Evolutionary conservation across 139 green algal genomes (phyloP).

Genomic region (Haematococcus sp.): DNA sequence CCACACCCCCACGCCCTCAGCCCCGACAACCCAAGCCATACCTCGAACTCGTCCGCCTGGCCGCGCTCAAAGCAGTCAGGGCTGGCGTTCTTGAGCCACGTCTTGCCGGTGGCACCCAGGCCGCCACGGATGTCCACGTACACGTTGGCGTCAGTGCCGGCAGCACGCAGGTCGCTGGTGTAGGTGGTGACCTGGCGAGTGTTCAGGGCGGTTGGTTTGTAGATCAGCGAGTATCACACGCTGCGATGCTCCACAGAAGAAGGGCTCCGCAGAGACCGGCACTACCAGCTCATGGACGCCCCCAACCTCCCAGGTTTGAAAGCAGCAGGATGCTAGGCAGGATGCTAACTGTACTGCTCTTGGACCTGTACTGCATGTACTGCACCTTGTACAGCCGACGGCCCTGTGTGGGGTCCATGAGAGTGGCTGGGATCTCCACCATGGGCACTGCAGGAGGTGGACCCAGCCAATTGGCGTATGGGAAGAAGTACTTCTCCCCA

Average conservation of each 20-base stretch:
- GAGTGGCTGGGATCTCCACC: slow-evolving; percentile 30
- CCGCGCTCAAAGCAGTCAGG: slow-evolving; percentile 44
- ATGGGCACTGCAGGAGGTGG: neutral
- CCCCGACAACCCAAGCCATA: slow-evolving; percentile 4
- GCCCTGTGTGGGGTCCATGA: slow-evolving; percentile 20
- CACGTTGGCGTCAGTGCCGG: slow-evolving; percentile 62
- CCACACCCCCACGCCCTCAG: neutral
- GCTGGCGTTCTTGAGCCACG: slow-evolving; percentile 19
- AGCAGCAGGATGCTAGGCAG: too few relatives aligned
- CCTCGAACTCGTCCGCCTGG: slow-evolving; percentile 26
- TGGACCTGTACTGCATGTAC: neutral
- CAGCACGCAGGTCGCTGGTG: slow-evolving; percentile 47
- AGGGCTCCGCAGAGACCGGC: too few relatives aligned
- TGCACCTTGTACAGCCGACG: slow-evolving; percentile 30
- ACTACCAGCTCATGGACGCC: too few relatives aligned
- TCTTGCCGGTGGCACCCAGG: slow-evolving; percentile 14
- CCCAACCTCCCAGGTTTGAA: too few relatives aligned
- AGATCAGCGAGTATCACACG: too few relatives aligned
- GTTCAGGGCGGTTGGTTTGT: too few relatives aligned
- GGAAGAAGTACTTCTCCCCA: slow-evolving; percentile 47
- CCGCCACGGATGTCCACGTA: slow-evolving; percentile 51
- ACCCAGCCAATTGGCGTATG: slow-evolving; percentile 19
- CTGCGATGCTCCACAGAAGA: too few relatives aligned
- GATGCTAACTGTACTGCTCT: too few relatives aligned
- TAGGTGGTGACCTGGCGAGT: slow-evolving; percentile 45